These are phyloP conservation scores for Tulasnella sp. DNA, from an alignment of 768 basidiomycete genomes.

Conservation along the genomic window DNA sequence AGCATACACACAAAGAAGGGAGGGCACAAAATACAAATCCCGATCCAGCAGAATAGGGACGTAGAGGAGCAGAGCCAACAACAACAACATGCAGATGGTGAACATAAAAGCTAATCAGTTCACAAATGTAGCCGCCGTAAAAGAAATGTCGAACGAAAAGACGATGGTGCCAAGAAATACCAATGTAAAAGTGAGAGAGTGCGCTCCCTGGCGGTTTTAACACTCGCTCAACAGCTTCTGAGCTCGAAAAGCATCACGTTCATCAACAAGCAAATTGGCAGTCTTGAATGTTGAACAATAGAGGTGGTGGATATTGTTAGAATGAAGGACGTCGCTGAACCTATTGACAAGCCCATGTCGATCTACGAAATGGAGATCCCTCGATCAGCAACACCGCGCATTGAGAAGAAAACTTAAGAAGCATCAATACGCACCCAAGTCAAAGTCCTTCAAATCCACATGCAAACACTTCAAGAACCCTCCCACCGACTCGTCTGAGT, in stretches of 20 bases:
- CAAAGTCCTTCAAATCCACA: slow-evolving; percentile 64
- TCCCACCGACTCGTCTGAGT: slow-evolving; percentile 29
- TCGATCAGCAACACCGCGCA: not conserved
- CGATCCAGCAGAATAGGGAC: too few species aligned
- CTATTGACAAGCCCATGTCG: slow-evolving; percentile 71
- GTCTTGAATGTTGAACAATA: slow-evolving; percentile 80
- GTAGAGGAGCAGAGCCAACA: not conserved
- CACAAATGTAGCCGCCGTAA: not conserved
- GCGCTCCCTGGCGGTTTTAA: not conserved
- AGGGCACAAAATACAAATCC: too few species aligned
- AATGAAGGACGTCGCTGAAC: slow-evolving; percentile 64
- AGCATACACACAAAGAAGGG: too few species aligned
- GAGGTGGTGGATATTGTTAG: slow-evolving; percentile 72
- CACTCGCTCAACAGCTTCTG: slow-evolving; percentile 17
- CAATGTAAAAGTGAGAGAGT: not conserved
- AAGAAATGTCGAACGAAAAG: not conserved
- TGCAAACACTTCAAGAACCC: slow-evolving; percentile 54
- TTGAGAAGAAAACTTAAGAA: not conserved
- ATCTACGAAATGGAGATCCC: slow-evolving; percentile 38
- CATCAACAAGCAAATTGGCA: slow-evolving; percentile 60
- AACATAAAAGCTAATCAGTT: not conserved
- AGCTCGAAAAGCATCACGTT: slow-evolving; percentile 23
- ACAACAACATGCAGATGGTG: not conserved
- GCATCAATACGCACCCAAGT: slow-evolving; percentile 44
- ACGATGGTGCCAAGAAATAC: not conserved